Evolutionary conservation across 495 filamentous ascomycete genomes (phyloP).

Genomic region (Hypoxylon fragiforme): DNA sequence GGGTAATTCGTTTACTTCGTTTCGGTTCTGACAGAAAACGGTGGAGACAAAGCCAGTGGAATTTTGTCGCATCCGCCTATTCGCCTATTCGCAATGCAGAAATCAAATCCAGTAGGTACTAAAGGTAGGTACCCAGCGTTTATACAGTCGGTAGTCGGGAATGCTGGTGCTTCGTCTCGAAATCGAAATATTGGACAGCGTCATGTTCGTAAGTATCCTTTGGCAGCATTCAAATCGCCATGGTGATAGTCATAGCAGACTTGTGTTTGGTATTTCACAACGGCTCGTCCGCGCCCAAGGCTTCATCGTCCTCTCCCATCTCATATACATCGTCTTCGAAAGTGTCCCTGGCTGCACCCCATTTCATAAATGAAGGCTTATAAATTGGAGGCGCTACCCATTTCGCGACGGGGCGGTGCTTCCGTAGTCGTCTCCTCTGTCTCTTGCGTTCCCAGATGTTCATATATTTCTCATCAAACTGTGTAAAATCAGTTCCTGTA

Average conservation of each 20-base stretch:
- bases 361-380: conserved; percentile 35
- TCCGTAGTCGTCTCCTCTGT: conserved; percentile 47
- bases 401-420: conserved; percentile 39
- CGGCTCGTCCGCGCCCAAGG: conserved; percentile 41
- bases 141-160: background rate
- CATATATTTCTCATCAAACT: conserved; percentile 40
- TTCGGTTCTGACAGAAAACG: too few species aligned
- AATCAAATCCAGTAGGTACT: too few species aligned
- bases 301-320: conserved; percentile 42
- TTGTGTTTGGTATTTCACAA: conserved; percentile 9
- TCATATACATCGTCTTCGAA: conserved; percentile 34
- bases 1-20: too few species aligned
- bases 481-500: conserved; percentile 43
- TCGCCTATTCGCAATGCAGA: too few species aligned
- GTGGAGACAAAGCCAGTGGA: too few species aligned
- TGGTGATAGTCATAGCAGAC: background rate
- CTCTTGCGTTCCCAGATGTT: conserved; percentile 39
- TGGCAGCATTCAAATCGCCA: background rate
- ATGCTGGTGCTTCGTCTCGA: background rate
- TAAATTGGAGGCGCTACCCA: conserved; percentile 41
- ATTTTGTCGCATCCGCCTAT: too few species aligned
- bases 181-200: background rate
- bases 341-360: conserved; percentile 40
- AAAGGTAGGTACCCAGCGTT: background rate
- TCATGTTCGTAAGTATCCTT: background rate